Conservation (phyloP, 140 eudicot species). For the Artemisia princeps region DNA sequence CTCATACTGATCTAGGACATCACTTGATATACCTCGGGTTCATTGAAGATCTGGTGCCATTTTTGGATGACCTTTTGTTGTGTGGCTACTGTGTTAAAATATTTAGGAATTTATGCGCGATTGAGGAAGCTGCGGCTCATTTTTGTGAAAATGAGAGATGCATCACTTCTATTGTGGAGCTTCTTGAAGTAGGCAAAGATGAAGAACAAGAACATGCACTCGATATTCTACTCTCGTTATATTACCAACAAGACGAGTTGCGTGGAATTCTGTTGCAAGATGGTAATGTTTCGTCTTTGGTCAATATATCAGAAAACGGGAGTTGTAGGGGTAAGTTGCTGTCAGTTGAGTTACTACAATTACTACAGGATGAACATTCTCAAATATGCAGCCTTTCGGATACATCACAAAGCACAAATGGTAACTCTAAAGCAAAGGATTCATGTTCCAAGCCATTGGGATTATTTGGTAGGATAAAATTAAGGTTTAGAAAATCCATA, state of each 20-base stretch:
- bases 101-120: constrained; percentile 26
- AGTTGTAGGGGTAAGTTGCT: constrained; percentile 22
- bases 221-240: constrained; percentile 25
- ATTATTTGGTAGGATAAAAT: constrained; percentile 21
- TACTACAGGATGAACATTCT: constrained; percentile 25
- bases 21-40: constrained; percentile 35
- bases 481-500: constrained; percentile 17
- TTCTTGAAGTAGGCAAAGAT: constrained; percentile 26
- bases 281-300: constrained; percentile 18
- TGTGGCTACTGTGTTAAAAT: constrained; percentile 23
- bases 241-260: constrained; percentile 25
- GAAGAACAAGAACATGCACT: constrained; percentile 32
- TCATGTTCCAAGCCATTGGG: constrained; percentile 16
- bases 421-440: constrained; percentile 5
- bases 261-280: constrained; percentile 17
- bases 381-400: constrained; percentile 13
- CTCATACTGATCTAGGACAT: constrained; percentile 28
- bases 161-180: constrained; percentile 31
- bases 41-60: constrained; percentile 25
- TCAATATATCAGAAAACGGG: constrained; percentile 15
- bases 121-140: constrained; percentile 31
- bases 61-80: constrained; percentile 28
- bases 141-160: constrained; percentile 18
- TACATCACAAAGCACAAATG: constrained; percentile 28
- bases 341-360: constrained; percentile 30